Conservation (phyloP, 768 basidiomycete species). For the Russula earlei region DNA sequence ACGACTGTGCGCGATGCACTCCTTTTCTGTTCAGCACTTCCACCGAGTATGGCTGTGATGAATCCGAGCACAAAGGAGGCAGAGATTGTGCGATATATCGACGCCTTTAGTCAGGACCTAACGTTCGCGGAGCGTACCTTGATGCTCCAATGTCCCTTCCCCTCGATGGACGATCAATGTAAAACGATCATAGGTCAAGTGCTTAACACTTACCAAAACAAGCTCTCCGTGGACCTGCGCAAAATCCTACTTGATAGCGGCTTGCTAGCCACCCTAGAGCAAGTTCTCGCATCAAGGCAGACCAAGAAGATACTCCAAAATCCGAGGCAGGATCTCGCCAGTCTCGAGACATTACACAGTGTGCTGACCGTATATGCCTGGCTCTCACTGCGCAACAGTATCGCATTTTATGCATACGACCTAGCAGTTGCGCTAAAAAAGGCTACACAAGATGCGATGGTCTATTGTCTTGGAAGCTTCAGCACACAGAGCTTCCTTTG, state of each 20-base stretch:
- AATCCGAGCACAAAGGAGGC: constrained; percentile 21
- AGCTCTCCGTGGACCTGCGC: constrained; percentile 36
- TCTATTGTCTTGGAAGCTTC: constrained; percentile 40
- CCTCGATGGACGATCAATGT: constrained; percentile 37
- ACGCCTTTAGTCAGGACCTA: constrained; percentile 30
- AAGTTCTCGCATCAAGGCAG: constrained; percentile 31
- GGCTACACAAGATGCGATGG: constrained; percentile 56
- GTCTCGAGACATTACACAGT: constrained; percentile 71
- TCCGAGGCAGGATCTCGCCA: constrained; percentile 14
- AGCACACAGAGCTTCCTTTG: neutral
- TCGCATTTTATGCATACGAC: constrained; percentile 53
- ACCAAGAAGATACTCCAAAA: constrained; percentile 12
- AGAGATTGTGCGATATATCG: constrained; percentile 36
- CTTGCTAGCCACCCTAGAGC: constrained; percentile 34
- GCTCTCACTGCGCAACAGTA: constrained; percentile 61
- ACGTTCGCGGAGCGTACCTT: constrained; percentile 36
- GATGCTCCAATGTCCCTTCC: constrained; percentile 44
- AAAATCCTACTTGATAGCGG: constrained; percentile 29
- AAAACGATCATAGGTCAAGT: constrained; percentile 32
- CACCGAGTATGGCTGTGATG: constrained; percentile 35
- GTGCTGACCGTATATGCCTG: constrained; percentile 73
- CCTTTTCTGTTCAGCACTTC: constrained; percentile 37
- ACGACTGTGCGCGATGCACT: constrained; percentile 41
- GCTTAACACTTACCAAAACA: constrained; percentile 33
- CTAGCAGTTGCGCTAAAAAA: constrained; percentile 45